Base-by-base conservation (phyloP, 2,329 filamentous ascomycete species). In the Colletotrichum lini region DNA sequence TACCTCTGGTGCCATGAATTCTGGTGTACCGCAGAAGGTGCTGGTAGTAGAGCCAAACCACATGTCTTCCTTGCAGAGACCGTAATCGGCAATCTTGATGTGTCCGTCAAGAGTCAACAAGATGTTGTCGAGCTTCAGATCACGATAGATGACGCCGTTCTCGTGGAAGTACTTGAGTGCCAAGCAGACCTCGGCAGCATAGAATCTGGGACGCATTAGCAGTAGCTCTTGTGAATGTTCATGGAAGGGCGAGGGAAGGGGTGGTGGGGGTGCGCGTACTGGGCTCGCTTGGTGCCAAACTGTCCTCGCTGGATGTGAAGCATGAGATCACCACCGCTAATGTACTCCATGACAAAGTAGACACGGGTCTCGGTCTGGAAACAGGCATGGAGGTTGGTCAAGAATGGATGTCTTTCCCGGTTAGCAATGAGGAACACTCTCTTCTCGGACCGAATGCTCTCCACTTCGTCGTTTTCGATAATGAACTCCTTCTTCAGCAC, bases 401-500 rank as follows among this genome's bases (percentile, higher is more conserved):
- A 84, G 89, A 99, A 99, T 0, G 97, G 96, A 79, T 99, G 96
- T 16, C 94, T 91, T 80, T 98, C 96, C 81, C 97, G 95, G 85
- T 99, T 99, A 44, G 96, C 96, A 79, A 99, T 93, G 80, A 99
- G 82, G 85, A 98, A 98, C 18, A 99, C 97, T 74, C 96, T 90
- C 89, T 99, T 99, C 83, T 99, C 96, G 0, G 96, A 99, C 74
- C 96, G 91, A 52, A 95, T 98, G 82, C 96, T 98, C 82, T 99
- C 96, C 9, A 99, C 96, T 84, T 99, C 96, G 79, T 99, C 96
- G 75, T 99, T 98, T 81, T 99, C 97, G 73, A 99, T 99, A 79
- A 99, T 99, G 81, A 99, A 99, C 82, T 99, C 96, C 85, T 99
- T 99, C 89, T 99, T 99, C 76, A 99, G 85, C 47, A 99, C 96